These are phyloP conservation scores for Coccinonectria pachysandricola DNA, from an alignment of 2,329 filamentous ascomycete species.

Conservation along the genomic window DNA sequence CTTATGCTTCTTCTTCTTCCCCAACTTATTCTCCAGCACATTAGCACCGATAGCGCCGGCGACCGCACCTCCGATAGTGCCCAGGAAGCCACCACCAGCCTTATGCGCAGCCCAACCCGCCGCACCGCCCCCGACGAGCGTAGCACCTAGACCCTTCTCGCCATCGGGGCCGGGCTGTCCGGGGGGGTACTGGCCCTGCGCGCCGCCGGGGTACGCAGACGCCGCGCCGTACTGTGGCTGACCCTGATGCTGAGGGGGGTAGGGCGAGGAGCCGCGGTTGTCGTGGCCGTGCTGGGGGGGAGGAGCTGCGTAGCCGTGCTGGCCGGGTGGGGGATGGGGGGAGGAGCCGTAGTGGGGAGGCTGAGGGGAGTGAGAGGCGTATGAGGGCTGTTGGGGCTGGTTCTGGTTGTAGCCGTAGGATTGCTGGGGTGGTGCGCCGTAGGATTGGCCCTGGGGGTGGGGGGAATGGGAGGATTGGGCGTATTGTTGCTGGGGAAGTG, in stretches of 20 bases:
- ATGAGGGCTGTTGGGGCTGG: constrained; percentile 8
- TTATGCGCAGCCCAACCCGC: constrained; percentile 46
- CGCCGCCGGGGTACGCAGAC: constrained; percentile 15
- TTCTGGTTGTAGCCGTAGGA: constrained; percentile 2
- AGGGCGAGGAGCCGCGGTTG: constrained; percentile 10
- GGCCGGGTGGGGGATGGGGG: constrained; percentile 14
- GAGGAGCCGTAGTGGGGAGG: constrained; percentile 11
- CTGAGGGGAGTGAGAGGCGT: constrained; percentile 16
- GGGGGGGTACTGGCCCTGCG: constrained; percentile 15
- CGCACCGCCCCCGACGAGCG: constrained; percentile 40
- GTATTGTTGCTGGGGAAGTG: constrained; percentile 13
- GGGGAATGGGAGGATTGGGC: too few species aligned
- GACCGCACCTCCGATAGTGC: constrained; percentile 39
- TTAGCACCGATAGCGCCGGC: constrained; percentile 47
- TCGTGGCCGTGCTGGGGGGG: constrained; percentile 12
- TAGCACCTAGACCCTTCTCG: constrained; percentile 47
- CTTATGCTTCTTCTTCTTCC: constrained; percentile 16
- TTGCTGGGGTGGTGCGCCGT: constrained; percentile 6
- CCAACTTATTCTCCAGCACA: constrained; percentile 32
- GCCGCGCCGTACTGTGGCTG: constrained; percentile 11
- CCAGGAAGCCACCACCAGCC: constrained; percentile 40
- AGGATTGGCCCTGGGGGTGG: constrained; percentile 7
- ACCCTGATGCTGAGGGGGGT: constrained; percentile 17
- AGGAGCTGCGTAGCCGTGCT: constrained; percentile 13
- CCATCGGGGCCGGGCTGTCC: constrained; percentile 24